Conservation (phyloP, 2,329 filamentous ascomycete species). For the Cordyceps tenuipes region DNA sequence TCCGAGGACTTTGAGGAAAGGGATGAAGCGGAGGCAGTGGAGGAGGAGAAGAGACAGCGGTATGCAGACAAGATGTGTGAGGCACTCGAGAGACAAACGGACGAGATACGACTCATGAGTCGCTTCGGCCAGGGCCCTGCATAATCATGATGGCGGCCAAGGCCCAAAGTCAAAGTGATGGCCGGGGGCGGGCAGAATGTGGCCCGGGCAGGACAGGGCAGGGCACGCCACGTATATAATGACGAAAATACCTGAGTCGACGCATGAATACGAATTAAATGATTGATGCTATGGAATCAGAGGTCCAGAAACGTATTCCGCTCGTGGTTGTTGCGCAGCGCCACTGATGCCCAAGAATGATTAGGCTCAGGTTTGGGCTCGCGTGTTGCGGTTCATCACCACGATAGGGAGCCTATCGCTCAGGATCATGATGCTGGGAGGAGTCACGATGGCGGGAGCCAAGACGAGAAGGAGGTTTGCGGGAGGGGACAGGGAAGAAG, state of each 20-base stretch:
- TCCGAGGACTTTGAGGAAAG: constrained; percentile 43
- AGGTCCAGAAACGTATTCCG: background rate
- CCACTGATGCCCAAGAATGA: constrained; percentile 8
- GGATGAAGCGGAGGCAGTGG: constrained; percentile 38
- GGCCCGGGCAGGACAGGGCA: background rate
- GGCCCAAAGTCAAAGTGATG: background rate
- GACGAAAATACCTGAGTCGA: constrained; percentile 4
- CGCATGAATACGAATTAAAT: constrained; percentile 1
- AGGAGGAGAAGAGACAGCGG: constrained; percentile 45
- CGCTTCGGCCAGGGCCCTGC: constrained; percentile 31
- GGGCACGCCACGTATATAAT: constrained; percentile 1
- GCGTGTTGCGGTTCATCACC: background rate
- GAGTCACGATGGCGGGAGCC: constrained; percentile 6
- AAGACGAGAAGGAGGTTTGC: background rate
- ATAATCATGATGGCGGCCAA: background rate
- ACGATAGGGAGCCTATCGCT: background rate
- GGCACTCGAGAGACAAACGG: constrained; percentile 68
- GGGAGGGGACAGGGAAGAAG: background rate
- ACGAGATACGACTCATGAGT: constrained; percentile 68
- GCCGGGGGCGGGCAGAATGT: background rate
- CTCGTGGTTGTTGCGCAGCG: background rate
- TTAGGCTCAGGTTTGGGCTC: constrained; percentile 3
- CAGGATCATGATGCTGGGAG: background rate
- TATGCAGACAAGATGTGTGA: constrained; percentile 67
- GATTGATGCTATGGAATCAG: background rate